Percentiles rank a stretch among this genome's conserved stretches.
Evolutionary conservation across 495 filamentous ascomycete genomes (phyloP).

Genomic region (Aspergillus funiculosus): DNA sequence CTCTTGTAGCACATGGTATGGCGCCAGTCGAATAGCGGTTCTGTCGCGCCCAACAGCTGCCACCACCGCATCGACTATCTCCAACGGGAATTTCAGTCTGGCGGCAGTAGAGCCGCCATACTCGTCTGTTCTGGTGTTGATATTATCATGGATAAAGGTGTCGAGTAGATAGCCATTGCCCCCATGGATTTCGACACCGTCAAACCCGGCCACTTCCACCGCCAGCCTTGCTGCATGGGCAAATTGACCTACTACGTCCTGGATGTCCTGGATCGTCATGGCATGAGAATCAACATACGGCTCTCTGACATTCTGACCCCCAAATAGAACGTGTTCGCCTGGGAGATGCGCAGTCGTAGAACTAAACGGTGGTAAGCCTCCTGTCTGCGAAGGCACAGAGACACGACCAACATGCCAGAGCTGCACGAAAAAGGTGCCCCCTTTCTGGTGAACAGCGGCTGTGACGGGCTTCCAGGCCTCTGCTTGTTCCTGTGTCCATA

Average conservation of each 20-base stretch:
- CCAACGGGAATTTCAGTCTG: slow-evolving; percentile 52
- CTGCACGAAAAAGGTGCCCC: slow-evolving; percentile 57
- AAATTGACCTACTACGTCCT: slow-evolving; percentile 47
- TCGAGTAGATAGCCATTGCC: slow-evolving; percentile 71
- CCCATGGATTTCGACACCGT: slow-evolving; percentile 71
- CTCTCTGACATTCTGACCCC: slow-evolving; percentile 15
- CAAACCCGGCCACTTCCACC: slow-evolving; percentile 58
- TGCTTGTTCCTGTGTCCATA: slow-evolving; percentile 55
- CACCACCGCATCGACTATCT: slow-evolving; percentile 53
- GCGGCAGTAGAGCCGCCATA: slow-evolving; percentile 69
- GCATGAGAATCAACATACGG: slow-evolving; percentile 30
- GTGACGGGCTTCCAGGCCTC: slow-evolving; percentile 54
- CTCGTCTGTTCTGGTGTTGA: slow-evolving; percentile 56
- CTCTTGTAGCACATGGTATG: slow-evolving; percentile 56
- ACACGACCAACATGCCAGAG: slow-evolving; percentile 60
- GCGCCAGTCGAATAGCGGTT: slow-evolving; percentile 55
- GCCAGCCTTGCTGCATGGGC: slow-evolving; percentile 54
- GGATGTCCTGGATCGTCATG: slow-evolving; percentile 51
- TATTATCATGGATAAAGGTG: slow-evolving; percentile 60
- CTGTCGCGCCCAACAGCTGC: slow-evolving; percentile 55
- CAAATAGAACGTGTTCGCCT: slow-evolving; percentile 26
- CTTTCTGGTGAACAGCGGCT: slow-evolving; percentile 56
- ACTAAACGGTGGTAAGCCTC: neutral
- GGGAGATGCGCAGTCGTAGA: neutral
- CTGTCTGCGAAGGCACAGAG: slow-evolving; percentile 20